These are phyloP conservation scores for Cyclotella baltica DNA, from an alignment of 108 stramenopile genomes.

Conservation along the genomic window DNA sequence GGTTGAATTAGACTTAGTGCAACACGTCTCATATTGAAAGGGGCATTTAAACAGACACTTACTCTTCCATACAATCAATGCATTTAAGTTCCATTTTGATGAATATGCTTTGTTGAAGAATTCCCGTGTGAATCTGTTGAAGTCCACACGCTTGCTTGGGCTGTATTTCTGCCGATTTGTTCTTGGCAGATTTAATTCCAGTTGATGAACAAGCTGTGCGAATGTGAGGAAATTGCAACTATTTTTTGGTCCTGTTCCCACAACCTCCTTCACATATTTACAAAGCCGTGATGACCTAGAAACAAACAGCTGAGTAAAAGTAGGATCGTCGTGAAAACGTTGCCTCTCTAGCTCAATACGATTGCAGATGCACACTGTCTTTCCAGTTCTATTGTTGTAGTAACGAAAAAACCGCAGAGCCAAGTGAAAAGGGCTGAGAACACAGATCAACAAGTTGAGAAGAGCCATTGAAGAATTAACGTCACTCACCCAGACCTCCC, in stretches of 20 bases:
- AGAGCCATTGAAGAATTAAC: background rate
- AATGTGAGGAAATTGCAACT: background rate
- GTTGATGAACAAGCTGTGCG: background rate
- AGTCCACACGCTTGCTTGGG: background rate
- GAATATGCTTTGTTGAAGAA: conserved; percentile 14
- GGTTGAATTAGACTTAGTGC: background rate
- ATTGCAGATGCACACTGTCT: conserved; percentile 63
- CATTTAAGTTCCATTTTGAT: conserved; percentile 32
- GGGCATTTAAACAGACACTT: background rate
- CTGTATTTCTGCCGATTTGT: background rate
- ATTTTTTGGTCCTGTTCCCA: conserved; percentile 28
- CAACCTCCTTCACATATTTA: conserved; percentile 46
- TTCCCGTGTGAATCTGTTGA: conserved; percentile 35
- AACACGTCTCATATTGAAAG: background rate
- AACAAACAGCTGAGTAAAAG: conserved; percentile 60
- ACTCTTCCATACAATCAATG: conserved; percentile 59
- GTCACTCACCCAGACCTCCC: conserved; percentile 53
- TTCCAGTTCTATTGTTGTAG: conserved; percentile 33
- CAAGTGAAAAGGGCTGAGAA: background rate
- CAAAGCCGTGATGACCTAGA: conserved; percentile 56
- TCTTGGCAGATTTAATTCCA: background rate
- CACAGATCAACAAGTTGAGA: background rate
- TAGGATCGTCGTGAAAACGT: background rate
- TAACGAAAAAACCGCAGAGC: no score
- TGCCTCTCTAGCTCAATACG: conserved; percentile 63